phyloP scores from a whole-genome alignment of 306 rosid genomes.

The Inga laurina region DNA sequence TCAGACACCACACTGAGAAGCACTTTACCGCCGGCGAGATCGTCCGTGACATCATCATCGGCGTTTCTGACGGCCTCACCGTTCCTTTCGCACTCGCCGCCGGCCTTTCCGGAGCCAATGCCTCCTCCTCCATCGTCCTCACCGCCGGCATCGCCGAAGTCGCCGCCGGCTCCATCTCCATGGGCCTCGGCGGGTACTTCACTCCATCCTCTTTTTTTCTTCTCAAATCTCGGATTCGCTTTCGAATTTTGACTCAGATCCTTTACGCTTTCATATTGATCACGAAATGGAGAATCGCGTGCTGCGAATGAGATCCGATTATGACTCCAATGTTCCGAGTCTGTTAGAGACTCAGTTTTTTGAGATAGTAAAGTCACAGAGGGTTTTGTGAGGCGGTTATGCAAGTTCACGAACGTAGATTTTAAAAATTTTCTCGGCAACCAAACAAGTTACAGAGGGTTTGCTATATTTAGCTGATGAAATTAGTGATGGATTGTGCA shows the following conservation, averaged over 20 bases:
- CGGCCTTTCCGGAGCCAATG: slow-evolving; percentile 72
- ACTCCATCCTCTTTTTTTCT: background rate
- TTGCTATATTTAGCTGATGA: background rate
- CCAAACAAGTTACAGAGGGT: background rate
- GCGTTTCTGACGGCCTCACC: slow-evolving; percentile 76
- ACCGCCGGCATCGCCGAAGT: slow-evolving; percentile 79
- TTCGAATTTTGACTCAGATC: background rate
- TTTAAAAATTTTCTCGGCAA: background rate
- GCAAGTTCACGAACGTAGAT: background rate
- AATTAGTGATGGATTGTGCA: slow-evolving; percentile 18
- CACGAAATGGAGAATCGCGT: background rate
- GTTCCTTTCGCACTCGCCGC: slow-evolving; percentile 79
- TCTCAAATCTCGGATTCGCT: background rate
- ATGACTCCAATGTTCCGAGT: background rate
- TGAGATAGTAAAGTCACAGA: background rate
- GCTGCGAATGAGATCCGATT: background rate
- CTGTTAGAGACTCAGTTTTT: background rate
- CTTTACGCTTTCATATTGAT: background rate
- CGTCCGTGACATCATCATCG: slow-evolving; percentile 71
- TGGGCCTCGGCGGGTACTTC: slow-evolving; percentile 83
- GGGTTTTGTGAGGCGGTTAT: background rate
- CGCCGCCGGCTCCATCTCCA: slow-evolving; percentile 76
- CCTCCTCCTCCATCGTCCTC: slow-evolving; percentile 63
- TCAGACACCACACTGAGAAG: slow-evolving; percentile 54
- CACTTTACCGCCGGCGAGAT: slow-evolving; percentile 73